Evolutionary conservation across 2,329 filamentous ascomycete species (phyloP).

Genomic region (Exophiala xenobiotica): DNA sequence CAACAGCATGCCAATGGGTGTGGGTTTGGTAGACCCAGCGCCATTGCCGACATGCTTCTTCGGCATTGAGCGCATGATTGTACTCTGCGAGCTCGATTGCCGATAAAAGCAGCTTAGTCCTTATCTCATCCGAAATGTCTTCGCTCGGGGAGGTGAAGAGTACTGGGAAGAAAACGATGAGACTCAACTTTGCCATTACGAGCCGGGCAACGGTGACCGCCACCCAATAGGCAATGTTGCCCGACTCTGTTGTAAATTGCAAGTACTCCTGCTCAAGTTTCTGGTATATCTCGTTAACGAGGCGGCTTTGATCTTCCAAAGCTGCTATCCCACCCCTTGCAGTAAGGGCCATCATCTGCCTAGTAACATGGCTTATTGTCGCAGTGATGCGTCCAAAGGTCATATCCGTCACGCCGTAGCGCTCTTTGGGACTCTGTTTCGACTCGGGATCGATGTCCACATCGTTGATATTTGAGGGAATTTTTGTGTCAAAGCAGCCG

Average conservation of each 20-base stretch:
- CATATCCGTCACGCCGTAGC: conserved; percentile 56
- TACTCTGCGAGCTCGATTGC: conserved; percentile 49
- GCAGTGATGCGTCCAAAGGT: conserved; percentile 43
- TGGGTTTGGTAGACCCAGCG: conserved; percentile 62
- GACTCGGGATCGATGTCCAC: conserved; percentile 49
- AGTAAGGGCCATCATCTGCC: conserved; percentile 37
- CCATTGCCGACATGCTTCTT: conserved; percentile 52
- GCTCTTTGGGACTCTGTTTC: conserved; percentile 47
- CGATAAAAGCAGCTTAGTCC: conserved; percentile 39
- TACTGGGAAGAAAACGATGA: conserved; percentile 70
- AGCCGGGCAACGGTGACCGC: conserved; percentile 66
- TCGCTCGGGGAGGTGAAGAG: conserved; percentile 42
- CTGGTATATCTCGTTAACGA: conserved; percentile 49
- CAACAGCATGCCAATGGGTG: conserved; percentile 60
- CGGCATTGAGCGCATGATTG: conserved; percentile 54
- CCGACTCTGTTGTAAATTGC: conserved; percentile 40
- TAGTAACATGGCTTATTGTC: conserved; percentile 39
- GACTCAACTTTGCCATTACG: conserved; percentile 73
- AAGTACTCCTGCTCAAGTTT: conserved; percentile 47
- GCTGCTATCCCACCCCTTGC: conserved; percentile 34
- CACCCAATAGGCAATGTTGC: conserved; percentile 59
- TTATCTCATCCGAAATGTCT: conserved; percentile 38
- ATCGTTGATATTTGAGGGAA: conserved; percentile 51
- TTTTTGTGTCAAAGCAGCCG: conserved; percentile 58
- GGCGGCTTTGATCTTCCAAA: conserved; percentile 45